Percentiles rank a stretch among this genome's conserved stretches.
Conservation (phyloP, 2,329 filamentous ascomycete genomes). For the Xylariaceae sp. region DNA sequence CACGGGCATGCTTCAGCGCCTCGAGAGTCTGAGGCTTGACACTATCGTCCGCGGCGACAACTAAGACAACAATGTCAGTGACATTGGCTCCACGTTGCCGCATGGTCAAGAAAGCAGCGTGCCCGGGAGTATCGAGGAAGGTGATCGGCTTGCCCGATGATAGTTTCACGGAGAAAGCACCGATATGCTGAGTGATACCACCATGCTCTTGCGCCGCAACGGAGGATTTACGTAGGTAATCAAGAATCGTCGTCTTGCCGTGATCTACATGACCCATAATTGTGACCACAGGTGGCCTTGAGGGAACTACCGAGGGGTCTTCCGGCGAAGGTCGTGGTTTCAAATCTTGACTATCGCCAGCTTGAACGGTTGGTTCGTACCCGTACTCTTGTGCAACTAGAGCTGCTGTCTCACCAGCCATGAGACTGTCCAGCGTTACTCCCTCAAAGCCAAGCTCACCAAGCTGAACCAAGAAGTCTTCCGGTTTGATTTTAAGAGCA, state of each 20-base stretch:
- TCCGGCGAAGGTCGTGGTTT: constrained; percentile 71
- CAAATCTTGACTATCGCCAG: constrained; percentile 72
- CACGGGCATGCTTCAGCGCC: constrained; percentile 90
- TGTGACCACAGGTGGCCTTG: constrained; percentile 89
- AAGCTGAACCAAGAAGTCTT: constrained; percentile 77
- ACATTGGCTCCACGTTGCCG: constrained; percentile 93
- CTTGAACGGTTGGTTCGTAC: constrained; percentile 81
- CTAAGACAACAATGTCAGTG: constrained; percentile 94
- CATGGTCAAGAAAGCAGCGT: constrained; percentile 96
- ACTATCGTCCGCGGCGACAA: constrained; percentile 95
- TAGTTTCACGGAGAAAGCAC: constrained; percentile 91
- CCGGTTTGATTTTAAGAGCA: constrained; percentile 72
- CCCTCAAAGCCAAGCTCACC: constrained; percentile 90
- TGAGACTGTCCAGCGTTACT: constrained; percentile 79
- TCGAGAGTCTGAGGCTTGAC: constrained; percentile 98
- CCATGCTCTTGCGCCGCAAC: constrained; percentile 91
- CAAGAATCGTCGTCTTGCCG: constrained; percentile 94
- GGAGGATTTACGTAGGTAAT: constrained; percentile 91
- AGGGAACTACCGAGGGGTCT: constrained; percentile 71
- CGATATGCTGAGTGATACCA: constrained; percentile 98
- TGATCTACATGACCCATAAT: constrained; percentile 99
- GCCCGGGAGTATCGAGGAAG: constrained; percentile 95
- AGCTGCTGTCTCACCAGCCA: constrained; percentile 89
- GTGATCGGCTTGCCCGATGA: constrained; percentile 89
- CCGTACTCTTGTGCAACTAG: constrained; percentile 93